Conservation (phyloP, 2,329 filamentous ascomycete species). For the Neonectria neomacrospora region DNA sequence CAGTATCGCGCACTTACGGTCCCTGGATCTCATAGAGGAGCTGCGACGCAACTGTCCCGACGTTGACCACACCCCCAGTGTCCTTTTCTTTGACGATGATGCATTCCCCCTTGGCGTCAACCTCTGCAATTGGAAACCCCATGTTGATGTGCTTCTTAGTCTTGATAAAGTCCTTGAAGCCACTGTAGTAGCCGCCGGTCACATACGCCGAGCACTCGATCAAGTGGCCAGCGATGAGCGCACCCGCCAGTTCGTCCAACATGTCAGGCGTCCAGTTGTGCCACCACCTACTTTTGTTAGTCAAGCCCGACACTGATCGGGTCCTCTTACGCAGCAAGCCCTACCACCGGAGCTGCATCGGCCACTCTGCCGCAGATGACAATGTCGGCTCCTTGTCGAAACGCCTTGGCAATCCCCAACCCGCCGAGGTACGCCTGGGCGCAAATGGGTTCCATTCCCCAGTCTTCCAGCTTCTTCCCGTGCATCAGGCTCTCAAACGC, state of each 20-base stretch:
- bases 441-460: constrained; percentile 41
- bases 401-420: constrained; percentile 36
- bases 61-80: constrained; percentile 49
- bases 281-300: neutral
- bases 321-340: neutral
- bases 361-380: constrained; percentile 6
- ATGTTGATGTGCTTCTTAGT: constrained; percentile 20
- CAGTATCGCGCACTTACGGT: constrained; percentile 34
- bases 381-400: constrained; percentile 15
- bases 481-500: constrained; percentile 11
- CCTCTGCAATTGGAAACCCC: constrained; percentile 49
- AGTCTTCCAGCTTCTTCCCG: constrained; percentile 30
- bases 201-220: constrained; percentile 65
- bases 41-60: constrained; percentile 45
- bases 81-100: constrained; percentile 48
- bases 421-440: constrained; percentile 28
- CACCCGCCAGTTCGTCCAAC: constrained; percentile 39
- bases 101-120: constrained; percentile 44
- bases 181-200: constrained; percentile 63
- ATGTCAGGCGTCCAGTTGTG: neutral
- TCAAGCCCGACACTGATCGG: too few relatives aligned
- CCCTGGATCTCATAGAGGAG: constrained; percentile 56
- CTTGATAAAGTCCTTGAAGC: constrained; percentile 48
- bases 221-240: constrained; percentile 60
- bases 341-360: neutral